Conservation (phyloP, 2,329 filamentous ascomycete species). For the Fusarium newnesense region DNA sequence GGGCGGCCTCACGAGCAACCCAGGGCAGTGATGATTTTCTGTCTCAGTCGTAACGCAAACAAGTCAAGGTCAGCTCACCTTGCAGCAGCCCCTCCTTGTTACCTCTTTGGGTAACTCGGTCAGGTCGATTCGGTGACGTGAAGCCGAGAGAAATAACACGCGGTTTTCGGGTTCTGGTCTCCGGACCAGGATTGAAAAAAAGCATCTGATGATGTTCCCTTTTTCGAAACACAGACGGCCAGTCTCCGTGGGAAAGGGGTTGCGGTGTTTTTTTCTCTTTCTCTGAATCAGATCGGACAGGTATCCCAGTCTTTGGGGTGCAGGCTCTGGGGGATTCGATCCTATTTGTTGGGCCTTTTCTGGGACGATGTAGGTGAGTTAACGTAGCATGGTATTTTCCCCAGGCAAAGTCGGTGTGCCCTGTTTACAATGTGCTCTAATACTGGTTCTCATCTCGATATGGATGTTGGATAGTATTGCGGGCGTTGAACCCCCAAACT, state of each 20-base stretch:
- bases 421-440: background rate
- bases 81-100: background rate
- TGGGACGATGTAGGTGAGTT: conserved; percentile 3
- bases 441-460: background rate
- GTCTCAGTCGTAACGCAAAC: background rate
- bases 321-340: conserved; percentile 7
- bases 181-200: conserved; percentile 4
- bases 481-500: conserved; percentile 23
- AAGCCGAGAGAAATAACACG: conserved; percentile 27
- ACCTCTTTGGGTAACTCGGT: conserved; percentile 23
- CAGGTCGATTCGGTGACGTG: conserved; percentile 21
- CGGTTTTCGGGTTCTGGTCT: conserved; percentile 33
- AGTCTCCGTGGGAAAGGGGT: background rate
- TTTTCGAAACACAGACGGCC: background rate
- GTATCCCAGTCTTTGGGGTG: conserved; percentile 22
- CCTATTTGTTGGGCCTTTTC: conserved; percentile 22
- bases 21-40: background rate
- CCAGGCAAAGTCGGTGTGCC: conserved; percentile 30
- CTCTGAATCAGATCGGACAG: conserved; percentile 4
- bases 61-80: conserved; percentile 32
- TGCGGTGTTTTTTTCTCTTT: conserved; percentile 2
- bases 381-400: conserved; percentile 25
- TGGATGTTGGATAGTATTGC: background rate
- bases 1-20: conserved; percentile 20
- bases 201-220: conserved; percentile 22